Evolutionary conservation across 805 yeast genomes (phyloP).

Genomic region (Wickerhamiella siamensis): DNA sequence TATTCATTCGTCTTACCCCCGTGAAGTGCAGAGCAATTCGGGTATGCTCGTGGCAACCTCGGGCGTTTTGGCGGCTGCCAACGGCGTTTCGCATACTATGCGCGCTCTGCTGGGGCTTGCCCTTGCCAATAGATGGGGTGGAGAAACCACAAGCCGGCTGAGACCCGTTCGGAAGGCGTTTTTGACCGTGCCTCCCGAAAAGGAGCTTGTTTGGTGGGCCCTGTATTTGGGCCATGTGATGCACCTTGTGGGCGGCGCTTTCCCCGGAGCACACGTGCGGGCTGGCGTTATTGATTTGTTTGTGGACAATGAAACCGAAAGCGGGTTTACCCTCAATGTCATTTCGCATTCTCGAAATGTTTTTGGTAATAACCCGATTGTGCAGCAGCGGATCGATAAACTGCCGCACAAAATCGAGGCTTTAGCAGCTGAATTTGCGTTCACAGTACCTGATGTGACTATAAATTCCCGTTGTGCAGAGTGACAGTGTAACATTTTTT

Average conservation of each 20-base stretch:
- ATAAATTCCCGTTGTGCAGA: too few species aligned
- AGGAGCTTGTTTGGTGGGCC: slow-evolving; percentile 50
- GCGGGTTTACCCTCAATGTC: slow-evolving; percentile 17
- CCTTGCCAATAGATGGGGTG: slow-evolving; percentile 71
- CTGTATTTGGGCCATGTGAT: slow-evolving; percentile 55
- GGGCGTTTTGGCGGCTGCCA: slow-evolving; percentile 62
- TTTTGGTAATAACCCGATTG: slow-evolving; percentile 12
- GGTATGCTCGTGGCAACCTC: slow-evolving; percentile 60
- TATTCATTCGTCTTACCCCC: slow-evolving; percentile 63
- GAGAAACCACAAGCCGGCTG: slow-evolving; percentile 33
- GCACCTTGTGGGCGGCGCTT: slow-evolving; percentile 68
- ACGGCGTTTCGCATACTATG: slow-evolving; percentile 58
- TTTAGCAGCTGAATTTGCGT: slow-evolving; percentile 1
- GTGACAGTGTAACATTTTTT: too few species aligned
- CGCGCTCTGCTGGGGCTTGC: slow-evolving; percentile 62
- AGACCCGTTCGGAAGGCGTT: slow-evolving; percentile 3
- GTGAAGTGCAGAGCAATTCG: slow-evolving; percentile 61
- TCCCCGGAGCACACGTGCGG: slow-evolving; percentile 66
- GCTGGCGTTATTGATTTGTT: slow-evolving; percentile 25
- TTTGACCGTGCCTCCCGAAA: slow-evolving; percentile 11
- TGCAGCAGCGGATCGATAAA: slow-evolving; percentile 8
- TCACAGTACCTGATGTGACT: neutral
- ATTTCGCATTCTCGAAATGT: slow-evolving; percentile 13
- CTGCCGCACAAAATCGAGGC: slow-evolving; percentile 3
- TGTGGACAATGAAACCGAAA: slow-evolving; percentile 10